Evolutionary conservation across 495 filamentous ascomycete species (phyloP).

Genomic region (Hypoxylon perforatum): DNA sequence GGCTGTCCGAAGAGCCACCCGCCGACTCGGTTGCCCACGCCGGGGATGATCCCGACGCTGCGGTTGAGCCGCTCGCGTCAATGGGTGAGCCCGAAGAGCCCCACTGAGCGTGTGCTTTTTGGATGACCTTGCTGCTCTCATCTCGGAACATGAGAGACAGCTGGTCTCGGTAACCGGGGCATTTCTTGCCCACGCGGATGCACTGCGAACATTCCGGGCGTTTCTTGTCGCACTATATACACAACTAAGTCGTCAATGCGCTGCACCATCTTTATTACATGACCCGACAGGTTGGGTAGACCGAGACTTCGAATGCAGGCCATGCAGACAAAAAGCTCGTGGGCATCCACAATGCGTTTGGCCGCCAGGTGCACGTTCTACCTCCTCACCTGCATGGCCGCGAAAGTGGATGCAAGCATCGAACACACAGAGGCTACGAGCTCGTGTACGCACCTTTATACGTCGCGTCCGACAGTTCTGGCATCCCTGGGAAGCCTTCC

Average conservation of each 20-base stretch:
- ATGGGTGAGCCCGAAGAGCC: constrained; percentile 46
- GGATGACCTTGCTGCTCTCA: constrained; percentile 74
- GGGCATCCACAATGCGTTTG: constrained; percentile 11
- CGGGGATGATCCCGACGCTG: constrained; percentile 16
- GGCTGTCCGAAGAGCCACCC: constrained; percentile 12
- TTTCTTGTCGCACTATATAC: constrained; percentile 72
- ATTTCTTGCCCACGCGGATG: constrained; percentile 63
- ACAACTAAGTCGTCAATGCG: constrained; percentile 23
- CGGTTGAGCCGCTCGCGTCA: constrained; percentile 27
- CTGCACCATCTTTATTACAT: constrained; percentile 6
- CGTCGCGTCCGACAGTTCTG: constrained; percentile 71
- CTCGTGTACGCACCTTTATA: constrained; percentile 66
- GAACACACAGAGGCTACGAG: constrained; percentile 21
- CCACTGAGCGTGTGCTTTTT: constrained; percentile 70
- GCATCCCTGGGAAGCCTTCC: constrained; percentile 77
- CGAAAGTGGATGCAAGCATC: constrained; percentile 25
- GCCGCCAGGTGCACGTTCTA: constrained; percentile 14
- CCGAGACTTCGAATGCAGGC: constrained; percentile 14
- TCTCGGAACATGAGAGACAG: constrained; percentile 78
- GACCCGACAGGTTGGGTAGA: constrained; percentile 23
- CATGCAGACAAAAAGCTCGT: constrained; percentile 11
- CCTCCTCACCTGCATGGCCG: constrained; percentile 25
- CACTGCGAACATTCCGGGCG: constrained; percentile 75
- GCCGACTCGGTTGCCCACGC: constrained; percentile 21
- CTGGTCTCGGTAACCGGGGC: constrained; percentile 77